These are phyloP conservation scores for Colletotrichum sp. DNA, from an alignment of 2,329 filamentous ascomycete genomes.

Conservation along the genomic window DNA sequence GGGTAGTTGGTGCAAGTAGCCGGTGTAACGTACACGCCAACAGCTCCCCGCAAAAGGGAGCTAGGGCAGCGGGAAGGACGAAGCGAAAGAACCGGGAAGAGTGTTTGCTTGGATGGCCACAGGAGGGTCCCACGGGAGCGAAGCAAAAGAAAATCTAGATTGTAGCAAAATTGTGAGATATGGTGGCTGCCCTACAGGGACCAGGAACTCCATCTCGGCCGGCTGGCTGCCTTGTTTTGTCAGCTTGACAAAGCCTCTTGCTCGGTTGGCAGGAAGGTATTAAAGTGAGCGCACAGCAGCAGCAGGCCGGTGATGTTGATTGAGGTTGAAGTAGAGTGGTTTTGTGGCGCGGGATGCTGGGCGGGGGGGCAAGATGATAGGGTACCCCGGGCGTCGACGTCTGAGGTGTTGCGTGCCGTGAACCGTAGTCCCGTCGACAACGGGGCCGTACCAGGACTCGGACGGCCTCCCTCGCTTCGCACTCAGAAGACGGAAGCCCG, in stretches of 20 bases:
- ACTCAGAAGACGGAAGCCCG: slow-evolving; percentile 8
- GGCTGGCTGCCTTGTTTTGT: slow-evolving; percentile 28
- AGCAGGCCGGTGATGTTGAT: not conserved
- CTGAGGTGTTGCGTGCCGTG: slow-evolving; percentile 4
- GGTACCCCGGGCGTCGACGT: not conserved
- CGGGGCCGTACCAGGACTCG: not conserved
- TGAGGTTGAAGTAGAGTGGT: slow-evolving; percentile 20
- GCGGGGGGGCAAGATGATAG: not conserved
- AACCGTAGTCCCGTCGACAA: not conserved
- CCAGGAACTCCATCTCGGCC: slow-evolving; percentile 34
- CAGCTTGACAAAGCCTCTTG: slow-evolving; percentile 18
- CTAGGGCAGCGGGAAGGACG: not conserved
- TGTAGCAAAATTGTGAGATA: not conserved
- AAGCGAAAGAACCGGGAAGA: not conserved
- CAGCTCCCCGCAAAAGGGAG: not conserved
- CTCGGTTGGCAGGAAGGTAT: not conserved
- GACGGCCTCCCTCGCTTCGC: slow-evolving; percentile 2
- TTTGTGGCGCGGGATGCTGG: not conserved
- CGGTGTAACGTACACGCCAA: slow-evolving; percentile 5
- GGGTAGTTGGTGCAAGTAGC: slow-evolving; percentile 6
- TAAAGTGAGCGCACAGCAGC: not conserved
- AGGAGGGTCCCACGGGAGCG: not conserved
- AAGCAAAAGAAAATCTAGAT: not conserved
- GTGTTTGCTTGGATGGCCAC: not conserved
- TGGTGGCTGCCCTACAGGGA: not conserved